phyloP scores from a whole-genome alignment of 495 filamentous ascomycete genomes.

The Durotheca rogersii region DNA sequence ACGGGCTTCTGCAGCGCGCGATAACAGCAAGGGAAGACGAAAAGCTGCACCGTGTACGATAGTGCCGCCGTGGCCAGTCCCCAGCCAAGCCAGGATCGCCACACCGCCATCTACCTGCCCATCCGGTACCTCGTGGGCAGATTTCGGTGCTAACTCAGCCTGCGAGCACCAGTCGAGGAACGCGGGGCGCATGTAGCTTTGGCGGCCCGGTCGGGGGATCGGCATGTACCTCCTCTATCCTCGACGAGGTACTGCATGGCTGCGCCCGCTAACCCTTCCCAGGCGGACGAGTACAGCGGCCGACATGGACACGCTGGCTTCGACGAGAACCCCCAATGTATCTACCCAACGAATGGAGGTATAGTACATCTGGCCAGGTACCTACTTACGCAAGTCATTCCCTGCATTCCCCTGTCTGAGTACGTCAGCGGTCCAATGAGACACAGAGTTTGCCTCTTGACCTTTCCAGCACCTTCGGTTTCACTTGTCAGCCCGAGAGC shows the following conservation, averaged over 20 bases:
- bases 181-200: slow-evolving; percentile 18
- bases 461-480: slow-evolving; percentile 39
- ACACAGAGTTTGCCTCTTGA: slow-evolving; percentile 19
- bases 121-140: slow-evolving; percentile 29
- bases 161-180: slow-evolving; percentile 10
- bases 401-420: too few relatives aligned
- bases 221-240: slow-evolving; percentile 23
- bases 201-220: slow-evolving; percentile 18
- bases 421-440: slow-evolving; percentile 30
- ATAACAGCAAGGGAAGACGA: too few relatives aligned
- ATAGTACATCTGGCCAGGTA: not conserved
- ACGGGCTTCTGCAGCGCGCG: too few relatives aligned
- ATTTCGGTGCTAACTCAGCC: slow-evolving; percentile 5
- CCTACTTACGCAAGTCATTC: too few relatives aligned
- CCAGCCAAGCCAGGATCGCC: slow-evolving; percentile 26
- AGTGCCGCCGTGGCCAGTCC: slow-evolving; percentile 17
- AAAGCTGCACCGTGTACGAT: slow-evolving; percentile 32
- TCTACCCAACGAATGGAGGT: slow-evolving; percentile 2
- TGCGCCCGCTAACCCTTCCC: slow-evolving; percentile 10
- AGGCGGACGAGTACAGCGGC: slow-evolving; percentile 29
- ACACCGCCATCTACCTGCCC: slow-evolving; percentile 35
- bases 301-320: slow-evolving; percentile 38
- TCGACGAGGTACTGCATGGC: slow-evolving; percentile 26
- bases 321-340: too few relatives aligned
- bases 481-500: slow-evolving; percentile 22